Conservation (phyloP, 2,329 filamentous ascomycete genomes). For the Stylonectria norvegica region DNA sequence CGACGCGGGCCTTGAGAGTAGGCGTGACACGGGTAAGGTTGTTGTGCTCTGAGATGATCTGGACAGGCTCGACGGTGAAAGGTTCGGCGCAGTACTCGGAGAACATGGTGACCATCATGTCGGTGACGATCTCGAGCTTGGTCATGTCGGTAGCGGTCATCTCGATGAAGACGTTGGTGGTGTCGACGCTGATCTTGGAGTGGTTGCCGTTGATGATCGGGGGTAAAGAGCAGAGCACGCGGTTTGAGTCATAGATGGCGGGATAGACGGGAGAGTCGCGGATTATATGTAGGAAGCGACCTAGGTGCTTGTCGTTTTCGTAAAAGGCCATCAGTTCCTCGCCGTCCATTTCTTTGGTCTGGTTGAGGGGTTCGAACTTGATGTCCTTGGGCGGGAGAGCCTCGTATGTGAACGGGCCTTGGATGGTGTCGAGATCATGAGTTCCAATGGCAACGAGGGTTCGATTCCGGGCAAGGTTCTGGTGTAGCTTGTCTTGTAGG, state of each 20-base stretch:
- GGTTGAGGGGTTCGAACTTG: constrained; percentile 86
- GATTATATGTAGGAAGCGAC: constrained; percentile 90
- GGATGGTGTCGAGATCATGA: constrained; percentile 88
- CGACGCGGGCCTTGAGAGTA: constrained; percentile 70
- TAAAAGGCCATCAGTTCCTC: constrained; percentile 93
- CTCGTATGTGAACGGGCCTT: constrained; percentile 96
- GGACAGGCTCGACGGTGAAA: constrained; percentile 90
- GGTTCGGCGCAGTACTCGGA: constrained; percentile 82
- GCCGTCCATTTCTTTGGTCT: constrained; percentile 81
- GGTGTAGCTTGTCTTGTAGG: constrained; percentile 95
- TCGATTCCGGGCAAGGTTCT: constrained; percentile 88
- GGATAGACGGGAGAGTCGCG: constrained; percentile 91
- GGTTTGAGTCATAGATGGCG: constrained; percentile 88
- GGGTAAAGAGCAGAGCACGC: constrained; percentile 84
- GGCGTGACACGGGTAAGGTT: constrained; percentile 76
- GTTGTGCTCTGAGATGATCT: constrained; percentile 91
- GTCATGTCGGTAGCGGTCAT: constrained; percentile 94
- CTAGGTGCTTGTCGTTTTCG: constrained; percentile 88
- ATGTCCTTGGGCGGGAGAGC: constrained; percentile 89
- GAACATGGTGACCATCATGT: constrained; percentile 98
- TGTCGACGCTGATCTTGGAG: constrained; percentile 91
- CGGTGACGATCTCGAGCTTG: constrained; percentile 92
- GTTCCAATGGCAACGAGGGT: constrained; percentile 97
- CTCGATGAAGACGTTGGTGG: constrained; percentile 93
- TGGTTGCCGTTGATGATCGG: constrained; percentile 98